Percentiles rank a stretch among this genome's conserved stretches.
Evolutionary conservation across 1,139 yeast species (phyloP).

Genomic region (Hyphopichia wangnamkhiaoensis): DNA sequence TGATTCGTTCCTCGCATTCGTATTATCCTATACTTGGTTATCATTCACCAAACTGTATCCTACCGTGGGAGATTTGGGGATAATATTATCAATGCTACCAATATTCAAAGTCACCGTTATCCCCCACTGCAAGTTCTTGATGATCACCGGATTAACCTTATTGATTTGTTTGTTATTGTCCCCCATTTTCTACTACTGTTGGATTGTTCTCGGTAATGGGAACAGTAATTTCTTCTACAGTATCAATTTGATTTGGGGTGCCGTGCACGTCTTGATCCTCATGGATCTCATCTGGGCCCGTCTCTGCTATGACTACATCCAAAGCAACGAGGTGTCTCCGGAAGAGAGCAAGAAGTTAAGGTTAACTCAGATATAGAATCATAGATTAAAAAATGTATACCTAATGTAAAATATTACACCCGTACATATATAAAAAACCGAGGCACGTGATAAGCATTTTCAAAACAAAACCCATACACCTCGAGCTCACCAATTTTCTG

Average conservation of each 20-base stretch:
- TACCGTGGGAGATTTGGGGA: slow-evolving; percentile 78
- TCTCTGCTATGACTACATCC: slow-evolving; percentile 69
- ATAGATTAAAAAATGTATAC: too few relatives aligned
- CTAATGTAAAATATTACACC: too few relatives aligned
- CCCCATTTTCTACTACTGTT: slow-evolving; percentile 88
- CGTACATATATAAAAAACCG: too few relatives aligned
- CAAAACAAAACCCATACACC: slow-evolving; percentile 2
- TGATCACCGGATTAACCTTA: slow-evolving; percentile 40
- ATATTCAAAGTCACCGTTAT: slow-evolving; percentile 49
- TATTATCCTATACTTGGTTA: slow-evolving; percentile 64
- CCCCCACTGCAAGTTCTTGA: slow-evolving; percentile 34
- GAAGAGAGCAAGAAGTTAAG: slow-evolving; percentile 23
- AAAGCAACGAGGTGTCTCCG: slow-evolving; percentile 28
- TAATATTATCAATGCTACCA: slow-evolving; percentile 62
- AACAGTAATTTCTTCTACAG: slow-evolving; percentile 96
- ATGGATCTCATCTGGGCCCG: slow-evolving; percentile 85
- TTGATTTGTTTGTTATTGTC: slow-evolving; percentile 51
- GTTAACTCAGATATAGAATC: slow-evolving; percentile 47
- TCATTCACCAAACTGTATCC: slow-evolving; percentile 85
- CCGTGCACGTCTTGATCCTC: slow-evolving; percentile 67
- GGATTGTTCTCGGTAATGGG: slow-evolving; percentile 95
- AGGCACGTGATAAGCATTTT: too few relatives aligned
- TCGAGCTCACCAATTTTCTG: slow-evolving; percentile 11
- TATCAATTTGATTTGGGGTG: slow-evolving; percentile 78
- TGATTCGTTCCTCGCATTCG: slow-evolving; percentile 68